These are phyloP conservation scores for Suillus hirtellus DNA, from an alignment of 768 basidiomycete genomes.

Conservation along the genomic window DNA sequence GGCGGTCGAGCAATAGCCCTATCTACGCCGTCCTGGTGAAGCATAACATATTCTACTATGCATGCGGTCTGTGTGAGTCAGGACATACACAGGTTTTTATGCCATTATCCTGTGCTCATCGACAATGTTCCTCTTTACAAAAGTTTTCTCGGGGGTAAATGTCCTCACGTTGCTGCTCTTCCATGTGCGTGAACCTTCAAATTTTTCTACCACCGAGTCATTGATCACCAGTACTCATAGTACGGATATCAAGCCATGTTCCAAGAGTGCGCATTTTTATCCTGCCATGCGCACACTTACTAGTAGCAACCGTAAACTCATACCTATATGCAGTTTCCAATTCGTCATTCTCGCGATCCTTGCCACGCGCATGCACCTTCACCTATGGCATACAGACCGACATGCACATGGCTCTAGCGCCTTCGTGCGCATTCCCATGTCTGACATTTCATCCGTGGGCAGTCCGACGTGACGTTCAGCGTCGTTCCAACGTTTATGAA, in stretches of 20 bases:
- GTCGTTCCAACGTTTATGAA: background rate
- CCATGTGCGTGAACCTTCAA: background rate
- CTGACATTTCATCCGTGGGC: background rate
- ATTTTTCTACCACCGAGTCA: too few relatives aligned
- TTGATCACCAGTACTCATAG: background rate
- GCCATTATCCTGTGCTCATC: background rate
- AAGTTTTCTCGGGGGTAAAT: background rate
- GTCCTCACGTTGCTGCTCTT: background rate
- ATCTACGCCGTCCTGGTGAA: background rate
- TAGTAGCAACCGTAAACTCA: background rate
- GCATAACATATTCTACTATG: constrained; percentile 1
- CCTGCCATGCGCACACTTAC: background rate
- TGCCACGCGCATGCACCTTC: background rate
- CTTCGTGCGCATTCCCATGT: background rate
- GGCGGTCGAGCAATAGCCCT: background rate
- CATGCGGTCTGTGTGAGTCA: constrained; percentile 5
- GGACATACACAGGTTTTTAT: background rate
- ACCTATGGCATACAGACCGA: background rate
- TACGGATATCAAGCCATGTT: constrained; percentile 3
- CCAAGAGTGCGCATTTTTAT: background rate
- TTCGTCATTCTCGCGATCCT: background rate
- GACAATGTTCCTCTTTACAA: background rate
- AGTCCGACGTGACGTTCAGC: background rate
- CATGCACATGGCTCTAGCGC: background rate
- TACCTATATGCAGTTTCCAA: background rate